Evolutionary conservation across 108 stramenopile genomes (phyloP), one percentile per base, ranked within the genome.

Genomic region (Nitzschia sp.): DNA sequence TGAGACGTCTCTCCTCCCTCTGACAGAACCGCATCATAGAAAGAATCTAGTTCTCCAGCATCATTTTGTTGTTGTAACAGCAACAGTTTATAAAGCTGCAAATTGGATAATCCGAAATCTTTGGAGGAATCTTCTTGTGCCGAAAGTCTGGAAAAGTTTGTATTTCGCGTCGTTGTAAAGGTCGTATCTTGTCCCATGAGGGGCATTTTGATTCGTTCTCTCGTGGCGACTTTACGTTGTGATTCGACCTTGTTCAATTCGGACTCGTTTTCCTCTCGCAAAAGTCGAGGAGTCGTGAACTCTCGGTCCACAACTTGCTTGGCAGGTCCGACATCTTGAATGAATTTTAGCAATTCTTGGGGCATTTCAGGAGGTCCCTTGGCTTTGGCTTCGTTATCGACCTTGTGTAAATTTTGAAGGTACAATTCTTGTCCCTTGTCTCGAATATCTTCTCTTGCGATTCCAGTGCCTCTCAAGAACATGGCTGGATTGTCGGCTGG

Each of bases 241-340:
- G 61, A 63, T 28, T 72, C 78, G 19, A 38, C 32, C 48, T 73
- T 68, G 9, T 69, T 31, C 26, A 69, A 36, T 35, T 68, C 64
- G 1, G 25, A 46, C 11, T 33, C 54, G 29, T 68, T 68, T 64
- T 73, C 72, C 42, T 73, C 51, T 35, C 54, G 6, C 36, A 71
- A 53, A 19, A 74, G 51, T 21, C 69, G 32, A 2, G 61, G 34
- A 0, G 79, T n/a, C 3, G 79, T 80, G 49, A 74, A 54, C 21
- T 80, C 64, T 17, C 33, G 15, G 46, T 71, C 70, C 11, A 71
- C 53, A 26, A 24, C 30, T 53, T 66, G 54, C 47, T 70, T 65
- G 1, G 71, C 66, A 15, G 79, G 79, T 19, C 75, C 75, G 11
- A 65, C 72, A 53, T 81, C 80, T 28, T 72, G 49, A 5, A 81